Evolutionary conservation across 768 basidiomycete species (phyloP), one percentile per base, ranked within the genome.

Genomic region (Tulasnella sp.): DNA sequence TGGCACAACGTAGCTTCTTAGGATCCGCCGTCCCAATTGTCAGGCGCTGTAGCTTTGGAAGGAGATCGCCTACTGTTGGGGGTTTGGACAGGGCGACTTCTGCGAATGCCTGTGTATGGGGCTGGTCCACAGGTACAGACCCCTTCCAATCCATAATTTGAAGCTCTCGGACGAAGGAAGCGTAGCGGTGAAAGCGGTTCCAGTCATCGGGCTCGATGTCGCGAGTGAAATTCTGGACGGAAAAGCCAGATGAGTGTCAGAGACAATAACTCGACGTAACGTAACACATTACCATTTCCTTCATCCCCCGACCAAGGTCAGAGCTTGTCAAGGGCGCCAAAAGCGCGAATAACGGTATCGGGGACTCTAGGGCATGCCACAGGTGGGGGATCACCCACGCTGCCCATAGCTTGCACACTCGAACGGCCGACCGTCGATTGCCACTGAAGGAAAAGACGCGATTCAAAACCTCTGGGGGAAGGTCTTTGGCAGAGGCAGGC

Each of bases 151-250:
- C 64, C 64, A 37, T 69, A 6, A 69, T 69, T 69, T 69, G 24
- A 16, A 69, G 64, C 31, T 69, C 64, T 28, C 31, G 64, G 34
- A 69, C 64, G 9, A 69, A 31, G 8, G 64, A 16, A 16, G 64
- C 64, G 12, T 69, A 69, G 28, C 64, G 64, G 3, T 69, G 3
- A 28, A 69, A 69, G 31, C 64, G 64, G 12, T 31, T 37, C 64
- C 64, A 69, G 31, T 69, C 64, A 69, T 69, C 64, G 16, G 64
- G 64, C 28, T 69, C 64, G 28, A 69, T 69, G 64, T 69, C 64
- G 34, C 64, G 64, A 7, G 64, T 37, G 31, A 69, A 69, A 31
- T 31, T 28, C 64, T 69, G 31, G 5, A 7, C 6, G 24, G 24
- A 54, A 54, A 54, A 0, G 24, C 24, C 3, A 31, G 64, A 16